Percentiles rank a stretch among this genome's conserved stretches.
Evolutionary conservation across 2,329 filamentous ascomycete species (phyloP).

Genomic region (Colletotrichum lentis): DNA sequence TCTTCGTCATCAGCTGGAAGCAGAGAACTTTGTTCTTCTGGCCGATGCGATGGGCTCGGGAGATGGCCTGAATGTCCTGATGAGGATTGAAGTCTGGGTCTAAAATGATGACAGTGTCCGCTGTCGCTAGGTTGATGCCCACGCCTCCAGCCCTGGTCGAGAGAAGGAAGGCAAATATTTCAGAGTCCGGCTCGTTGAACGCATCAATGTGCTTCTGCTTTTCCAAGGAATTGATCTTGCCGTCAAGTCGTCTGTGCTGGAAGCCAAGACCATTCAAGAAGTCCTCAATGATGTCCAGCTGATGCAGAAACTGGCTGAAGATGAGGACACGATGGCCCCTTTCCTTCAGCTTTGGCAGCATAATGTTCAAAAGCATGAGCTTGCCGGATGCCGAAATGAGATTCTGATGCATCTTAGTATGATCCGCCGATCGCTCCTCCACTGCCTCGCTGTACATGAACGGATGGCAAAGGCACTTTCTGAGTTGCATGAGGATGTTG

Average conservation of each 20-base stretch:
- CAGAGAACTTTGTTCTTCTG: slow-evolving; percentile 96
- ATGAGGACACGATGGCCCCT: slow-evolving; percentile 90
- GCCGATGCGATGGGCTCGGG: slow-evolving; percentile 92
- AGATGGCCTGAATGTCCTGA: slow-evolving; percentile 95
- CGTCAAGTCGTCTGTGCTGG: slow-evolving; percentile 82
- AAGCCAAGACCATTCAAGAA: slow-evolving; percentile 81
- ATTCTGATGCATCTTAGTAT: slow-evolving; percentile 74
- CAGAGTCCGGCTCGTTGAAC: slow-evolving; percentile 86
- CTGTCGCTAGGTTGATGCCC: slow-evolving; percentile 95
- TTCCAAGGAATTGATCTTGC: slow-evolving; percentile 79
- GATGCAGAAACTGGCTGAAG: slow-evolving; percentile 93
- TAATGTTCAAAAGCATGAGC: slow-evolving; percentile 80
- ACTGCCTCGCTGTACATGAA: slow-evolving; percentile 93
- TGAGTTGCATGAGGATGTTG: slow-evolving; percentile 94
- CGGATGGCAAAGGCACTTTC: slow-evolving; percentile 94
- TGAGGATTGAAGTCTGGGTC: slow-evolving; percentile 98
- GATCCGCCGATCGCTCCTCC: slow-evolving; percentile 77
- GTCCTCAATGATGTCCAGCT: slow-evolving; percentile 90
- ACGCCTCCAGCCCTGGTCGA: slow-evolving; percentile 96
- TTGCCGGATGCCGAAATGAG: slow-evolving; percentile 92
- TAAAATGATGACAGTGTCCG: slow-evolving; percentile 97
- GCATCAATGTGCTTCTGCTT: slow-evolving; percentile 95
- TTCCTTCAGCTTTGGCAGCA: slow-evolving; percentile 86
- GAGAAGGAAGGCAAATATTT: slow-evolving; percentile 87
- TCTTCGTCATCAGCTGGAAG: slow-evolving; percentile 91